Conservation (phyloP, 2,329 filamentous ascomycete species). For the Cryphonectria nitschkei region DNA sequence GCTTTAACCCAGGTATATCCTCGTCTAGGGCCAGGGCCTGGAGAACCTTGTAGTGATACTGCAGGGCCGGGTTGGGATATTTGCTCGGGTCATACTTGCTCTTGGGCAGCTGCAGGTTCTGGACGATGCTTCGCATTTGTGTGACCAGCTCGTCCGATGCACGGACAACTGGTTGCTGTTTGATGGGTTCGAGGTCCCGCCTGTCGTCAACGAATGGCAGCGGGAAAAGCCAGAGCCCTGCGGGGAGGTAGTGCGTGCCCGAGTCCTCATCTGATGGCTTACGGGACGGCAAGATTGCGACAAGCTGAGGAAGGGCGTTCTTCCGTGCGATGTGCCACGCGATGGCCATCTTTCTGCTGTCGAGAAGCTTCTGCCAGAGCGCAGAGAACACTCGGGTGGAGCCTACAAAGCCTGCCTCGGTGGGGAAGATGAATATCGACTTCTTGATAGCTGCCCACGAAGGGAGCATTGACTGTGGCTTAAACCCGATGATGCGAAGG, state of each 20-base stretch:
- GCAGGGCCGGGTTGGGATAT: slow-evolving; percentile 89
- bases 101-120: slow-evolving; percentile 87
- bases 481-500: slow-evolving; percentile 93
- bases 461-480: slow-evolving; percentile 73
- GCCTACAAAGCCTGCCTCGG: slow-evolving; percentile 85
- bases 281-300: slow-evolving; percentile 78
- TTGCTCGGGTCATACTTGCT: slow-evolving; percentile 81
- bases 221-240: slow-evolving; percentile 86
- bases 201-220: slow-evolving; percentile 91
- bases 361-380: slow-evolving; percentile 82
- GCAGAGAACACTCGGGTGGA: slow-evolving; percentile 93
- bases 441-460: slow-evolving; percentile 86
- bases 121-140: slow-evolving; percentile 78
- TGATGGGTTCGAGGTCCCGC: slow-evolving; percentile 67
- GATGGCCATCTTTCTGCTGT: slow-evolving; percentile 78
- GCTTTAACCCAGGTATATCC: slow-evolving; percentile 73
- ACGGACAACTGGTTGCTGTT: slow-evolving; percentile 45
- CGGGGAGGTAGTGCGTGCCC: slow-evolving; percentile 72
- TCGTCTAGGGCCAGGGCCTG: slow-evolving; percentile 92
- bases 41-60: slow-evolving; percentile 96
- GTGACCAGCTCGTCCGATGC: slow-evolving; percentile 75
- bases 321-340: slow-evolving; percentile 87
- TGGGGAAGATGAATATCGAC: slow-evolving; percentile 91
- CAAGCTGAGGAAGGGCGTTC: slow-evolving; percentile 79
- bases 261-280: slow-evolving; percentile 67